phyloP scores from a whole-genome alignment of 106 monocot genomes.

The Phalaenopsis equestris region DNA sequence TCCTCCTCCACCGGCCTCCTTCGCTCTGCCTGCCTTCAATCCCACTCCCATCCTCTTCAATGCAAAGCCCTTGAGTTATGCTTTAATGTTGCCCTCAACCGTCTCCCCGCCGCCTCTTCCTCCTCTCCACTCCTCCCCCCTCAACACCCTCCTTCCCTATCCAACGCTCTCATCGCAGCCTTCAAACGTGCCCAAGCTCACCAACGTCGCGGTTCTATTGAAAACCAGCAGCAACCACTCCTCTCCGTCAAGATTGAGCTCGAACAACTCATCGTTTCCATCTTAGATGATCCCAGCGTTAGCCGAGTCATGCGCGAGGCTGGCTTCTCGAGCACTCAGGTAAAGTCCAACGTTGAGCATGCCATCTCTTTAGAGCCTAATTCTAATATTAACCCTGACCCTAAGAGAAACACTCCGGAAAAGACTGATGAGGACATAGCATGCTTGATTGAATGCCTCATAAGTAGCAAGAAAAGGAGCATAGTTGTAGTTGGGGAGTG shows the following conservation, averaged over 20 bases:
- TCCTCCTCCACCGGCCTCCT: slow-evolving; percentile 62
- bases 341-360: slow-evolving; percentile 79
- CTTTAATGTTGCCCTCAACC: slow-evolving; percentile 86
- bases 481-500: slow-evolving; percentile 81
- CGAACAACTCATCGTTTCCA: slow-evolving; percentile 88
- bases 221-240: slow-evolving; percentile 87
- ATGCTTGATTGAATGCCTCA: slow-evolving; percentile 45
- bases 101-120: slow-evolving; percentile 42
- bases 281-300: slow-evolving; percentile 87
- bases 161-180: slow-evolving; percentile 95
- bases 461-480: slow-evolving; percentile 39
- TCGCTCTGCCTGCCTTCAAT: slow-evolving; percentile 63
- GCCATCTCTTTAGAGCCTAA: slow-evolving; percentile 36
- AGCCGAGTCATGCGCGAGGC: slow-evolving; percentile 97
- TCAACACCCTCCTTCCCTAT: slow-evolving; percentile 52
- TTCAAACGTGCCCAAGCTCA: slow-evolving; percentile 96
- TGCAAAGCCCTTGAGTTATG: slow-evolving; percentile 86
- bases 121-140: not conserved
- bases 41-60: slow-evolving; percentile 73
- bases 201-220: slow-evolving; percentile 78
- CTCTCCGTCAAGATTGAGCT: slow-evolving; percentile 89
- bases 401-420: not conserved
- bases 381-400: not conserved
- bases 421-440: slow-evolving; percentile 34
- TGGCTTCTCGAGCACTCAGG: slow-evolving; percentile 93